These are phyloP conservation scores for Boletus reticuloceps DNA, from an alignment of 768 basidiomycete species.

Conservation along the genomic window DNA sequence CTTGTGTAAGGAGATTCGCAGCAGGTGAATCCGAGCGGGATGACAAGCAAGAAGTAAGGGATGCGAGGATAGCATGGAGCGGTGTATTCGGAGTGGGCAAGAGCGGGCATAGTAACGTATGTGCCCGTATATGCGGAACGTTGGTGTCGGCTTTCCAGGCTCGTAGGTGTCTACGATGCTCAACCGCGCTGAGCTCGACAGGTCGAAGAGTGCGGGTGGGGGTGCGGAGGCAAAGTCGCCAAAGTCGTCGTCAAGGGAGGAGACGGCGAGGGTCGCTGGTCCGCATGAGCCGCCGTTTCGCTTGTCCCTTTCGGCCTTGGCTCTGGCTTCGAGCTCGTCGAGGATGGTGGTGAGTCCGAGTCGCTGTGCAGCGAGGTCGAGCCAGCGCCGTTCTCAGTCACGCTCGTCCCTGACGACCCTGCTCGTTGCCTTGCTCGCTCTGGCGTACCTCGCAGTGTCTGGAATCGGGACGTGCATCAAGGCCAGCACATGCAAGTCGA, in stretches of 20 bases:
- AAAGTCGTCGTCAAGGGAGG: conserved; percentile 65
- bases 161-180: conserved; percentile 15
- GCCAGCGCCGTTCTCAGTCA: conserved; percentile 77
- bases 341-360: conserved; percentile 46
- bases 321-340: conserved; percentile 53
- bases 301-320: conserved; percentile 35
- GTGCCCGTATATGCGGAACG: conserved; percentile 60
- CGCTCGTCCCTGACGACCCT: conserved; percentile 65
- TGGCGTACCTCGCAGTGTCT: conserved; percentile 76
- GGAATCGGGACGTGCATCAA: conserved; percentile 73
- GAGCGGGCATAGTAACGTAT: conserved; percentile 60
- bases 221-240: conserved; percentile 75
- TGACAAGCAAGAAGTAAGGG: conserved; percentile 41
- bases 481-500: conserved; percentile 72
- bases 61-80: conserved; percentile 67
- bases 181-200: conserved; percentile 9
- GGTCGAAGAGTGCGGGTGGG: conserved; percentile 19
- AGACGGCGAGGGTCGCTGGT: conserved; percentile 59
- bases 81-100: conserved; percentile 55
- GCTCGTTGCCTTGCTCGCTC: conserved; percentile 61
- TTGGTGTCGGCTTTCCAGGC: conserved; percentile 24
- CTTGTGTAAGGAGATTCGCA: conserved; percentile 49
- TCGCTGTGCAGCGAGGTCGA: conserved; percentile 50
- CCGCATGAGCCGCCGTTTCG: conserved; percentile 37
- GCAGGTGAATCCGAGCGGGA: conserved; percentile 36